These are phyloP conservation scores for Zymoseptoria tritici DNA, from an alignment of 2,329 filamentous ascomycete species.

Conservation along the genomic window DNA sequence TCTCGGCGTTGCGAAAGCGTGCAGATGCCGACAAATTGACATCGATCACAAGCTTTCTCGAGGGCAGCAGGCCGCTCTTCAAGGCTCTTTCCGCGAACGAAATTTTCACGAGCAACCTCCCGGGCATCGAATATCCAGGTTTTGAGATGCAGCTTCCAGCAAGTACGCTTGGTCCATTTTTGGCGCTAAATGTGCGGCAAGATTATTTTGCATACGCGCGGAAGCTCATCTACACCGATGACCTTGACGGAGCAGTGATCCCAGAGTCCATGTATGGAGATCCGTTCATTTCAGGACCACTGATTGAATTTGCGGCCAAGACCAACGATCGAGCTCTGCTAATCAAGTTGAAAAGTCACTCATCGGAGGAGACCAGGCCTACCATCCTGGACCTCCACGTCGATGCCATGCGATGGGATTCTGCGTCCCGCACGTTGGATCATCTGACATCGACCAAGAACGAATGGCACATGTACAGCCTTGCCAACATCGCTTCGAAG, in stretches of 20 bases:
- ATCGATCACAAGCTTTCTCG: conserved; percentile 38
- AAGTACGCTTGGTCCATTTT: conserved; percentile 42
- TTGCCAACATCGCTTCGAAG: conserved; percentile 2
- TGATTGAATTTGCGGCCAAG: conserved; percentile 48
- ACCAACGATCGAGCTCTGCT: conserved; percentile 37
- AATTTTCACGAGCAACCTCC: conserved; percentile 25
- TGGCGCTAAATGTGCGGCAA: conserved; percentile 44
- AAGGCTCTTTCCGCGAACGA: conserved; percentile 18
- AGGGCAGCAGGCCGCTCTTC: conserved; percentile 6
- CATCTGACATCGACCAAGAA: conserved; percentile 9
- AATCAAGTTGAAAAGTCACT: conserved; percentile 3
- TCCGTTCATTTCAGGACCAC: conserved; percentile 43
- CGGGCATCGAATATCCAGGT: conserved; percentile 38
- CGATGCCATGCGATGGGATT: conserved; percentile 33
- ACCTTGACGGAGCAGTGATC: conserved; percentile 50
- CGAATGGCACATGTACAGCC: conserved; percentile 19
- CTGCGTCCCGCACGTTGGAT: conserved; percentile 33
- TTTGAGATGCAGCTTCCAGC: conserved; percentile 41
- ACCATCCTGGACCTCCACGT: conserved; percentile 39
- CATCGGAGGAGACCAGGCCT: conserved; percentile 9
- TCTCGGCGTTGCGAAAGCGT: conserved; percentile 33
- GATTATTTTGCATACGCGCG: conserved; percentile 44
- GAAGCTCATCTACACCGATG: conserved; percentile 47
- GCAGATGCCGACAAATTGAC: conserved; percentile 39
- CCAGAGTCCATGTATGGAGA: conserved; percentile 38